Conservation (phyloP, 257 asterid genomes). For the Solanum sitiens region DNA sequence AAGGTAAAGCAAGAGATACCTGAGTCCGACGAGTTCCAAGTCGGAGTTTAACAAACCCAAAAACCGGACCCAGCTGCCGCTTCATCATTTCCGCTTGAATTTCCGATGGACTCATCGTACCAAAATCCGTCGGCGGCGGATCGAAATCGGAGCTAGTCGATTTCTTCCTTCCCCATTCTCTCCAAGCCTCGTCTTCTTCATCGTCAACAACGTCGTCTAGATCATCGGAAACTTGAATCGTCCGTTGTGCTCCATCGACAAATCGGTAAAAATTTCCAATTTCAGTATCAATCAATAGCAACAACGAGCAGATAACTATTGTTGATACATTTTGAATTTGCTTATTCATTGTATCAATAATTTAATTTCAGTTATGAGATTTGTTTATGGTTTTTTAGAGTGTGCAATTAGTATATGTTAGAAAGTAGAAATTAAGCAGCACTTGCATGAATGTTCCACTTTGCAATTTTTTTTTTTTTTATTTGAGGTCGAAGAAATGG, state of each 20-base stretch:
- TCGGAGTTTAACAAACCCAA: conserved; percentile 87
- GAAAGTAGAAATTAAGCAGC: background rate
- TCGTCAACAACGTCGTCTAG: conserved; percentile 85
- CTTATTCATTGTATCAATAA: background rate
- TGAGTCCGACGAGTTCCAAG: conserved; percentile 53
- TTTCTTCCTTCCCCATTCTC: conserved; percentile 71
- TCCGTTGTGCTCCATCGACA: conserved; percentile 33
- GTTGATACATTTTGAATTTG: background rate
- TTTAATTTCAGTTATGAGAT: background rate
- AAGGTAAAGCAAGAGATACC: conserved; percentile 19
- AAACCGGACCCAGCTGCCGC: conserved; percentile 68
- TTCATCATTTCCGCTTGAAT: conserved; percentile 72
- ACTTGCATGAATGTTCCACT: background rate
- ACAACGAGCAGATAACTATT: background rate
- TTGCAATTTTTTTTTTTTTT: background rate
- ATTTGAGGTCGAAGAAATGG: background rate
- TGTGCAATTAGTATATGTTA: background rate
- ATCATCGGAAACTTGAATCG: conserved; percentile 71
- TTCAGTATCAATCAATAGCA: conserved; percentile 26
- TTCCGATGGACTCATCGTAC: conserved; percentile 30
- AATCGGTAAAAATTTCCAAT: conserved; percentile 9
- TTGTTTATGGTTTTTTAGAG: background rate
- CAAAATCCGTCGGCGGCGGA: conserved; percentile 64
- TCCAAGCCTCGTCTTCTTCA: conserved; percentile 91
- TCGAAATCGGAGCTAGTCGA: conserved; percentile 39